Evolutionary conservation across 805 yeast species (phyloP).

Genomic region (Saccharomycopsis microspora): DNA sequence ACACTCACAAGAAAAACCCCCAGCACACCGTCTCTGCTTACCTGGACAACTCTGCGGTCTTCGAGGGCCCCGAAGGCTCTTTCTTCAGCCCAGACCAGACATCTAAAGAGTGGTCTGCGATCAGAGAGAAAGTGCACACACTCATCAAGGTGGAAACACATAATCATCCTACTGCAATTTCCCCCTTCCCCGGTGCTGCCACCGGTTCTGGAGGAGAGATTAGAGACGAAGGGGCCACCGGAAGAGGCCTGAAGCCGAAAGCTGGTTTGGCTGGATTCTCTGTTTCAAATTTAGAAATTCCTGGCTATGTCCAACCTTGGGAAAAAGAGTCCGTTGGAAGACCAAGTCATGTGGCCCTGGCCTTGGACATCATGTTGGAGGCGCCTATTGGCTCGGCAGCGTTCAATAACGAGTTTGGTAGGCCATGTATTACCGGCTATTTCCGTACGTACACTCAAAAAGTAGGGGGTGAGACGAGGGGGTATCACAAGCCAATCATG

Average conservation of each 20-base stretch:
- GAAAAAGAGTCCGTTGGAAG: constrained; percentile 78
- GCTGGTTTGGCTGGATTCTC: constrained; percentile 93
- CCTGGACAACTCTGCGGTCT: constrained; percentile 95
- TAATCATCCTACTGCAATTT: constrained; percentile 98
- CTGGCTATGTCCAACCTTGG: constrained; percentile 87
- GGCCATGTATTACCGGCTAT: constrained; percentile 95
- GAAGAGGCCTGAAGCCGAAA: constrained; percentile 94
- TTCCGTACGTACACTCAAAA: constrained; percentile 88
- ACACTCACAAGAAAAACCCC: constrained; percentile 75
- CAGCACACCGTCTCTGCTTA: constrained; percentile 86
- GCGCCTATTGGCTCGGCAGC: constrained; percentile 98
- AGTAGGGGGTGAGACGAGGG: constrained; percentile 74
- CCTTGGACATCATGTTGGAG: constrained; percentile 90
- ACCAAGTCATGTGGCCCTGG: constrained; percentile 86
- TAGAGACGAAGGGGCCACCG: constrained; percentile 99
- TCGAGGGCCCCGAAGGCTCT: constrained; percentile 62
- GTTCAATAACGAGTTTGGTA: constrained; percentile 95
- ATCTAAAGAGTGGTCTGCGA: constrained; percentile 63
- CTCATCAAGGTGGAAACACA: constrained; percentile 96
- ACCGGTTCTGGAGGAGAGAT: constrained; percentile 99
- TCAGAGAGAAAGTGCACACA: constrained; percentile 73
- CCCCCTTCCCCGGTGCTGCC: constrained; percentile 99
- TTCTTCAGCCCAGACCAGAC: constrained; percentile 68
- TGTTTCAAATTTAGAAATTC: constrained; percentile 83
- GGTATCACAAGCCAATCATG: constrained; percentile 99